Conservation (phyloP, 148 eudicot species). For the Chenopodium formosanum region DNA sequence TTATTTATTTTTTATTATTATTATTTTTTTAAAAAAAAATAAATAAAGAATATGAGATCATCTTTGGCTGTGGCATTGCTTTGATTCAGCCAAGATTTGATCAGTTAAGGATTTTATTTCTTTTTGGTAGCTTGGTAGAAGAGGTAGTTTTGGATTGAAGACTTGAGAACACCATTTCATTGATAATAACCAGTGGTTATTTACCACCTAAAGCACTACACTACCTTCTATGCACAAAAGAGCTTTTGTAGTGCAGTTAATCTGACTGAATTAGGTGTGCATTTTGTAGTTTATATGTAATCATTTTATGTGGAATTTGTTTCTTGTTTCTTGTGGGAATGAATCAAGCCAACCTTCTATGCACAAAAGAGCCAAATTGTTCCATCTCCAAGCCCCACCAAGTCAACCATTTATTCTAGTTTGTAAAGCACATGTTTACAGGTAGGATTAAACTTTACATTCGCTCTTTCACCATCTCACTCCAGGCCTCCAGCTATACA, state of each 20-base stretch:
- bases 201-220: too few species aligned
- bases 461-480: background rate
- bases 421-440: background rate
- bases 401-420: background rate
- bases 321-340: background rate
- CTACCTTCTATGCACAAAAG: too few species aligned
- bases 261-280: background rate
- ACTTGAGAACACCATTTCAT: background rate
- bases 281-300: too few species aligned
- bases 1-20: too few species aligned
- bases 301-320: background rate
- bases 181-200: background rate
- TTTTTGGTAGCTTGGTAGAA: background rate
- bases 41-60: background rate
- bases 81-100: background rate
- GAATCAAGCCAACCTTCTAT: background rate
- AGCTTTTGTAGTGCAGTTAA: background rate
- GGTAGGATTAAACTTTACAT: background rate
- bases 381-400: background rate
- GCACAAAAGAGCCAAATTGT: background rate
- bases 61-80: background rate
- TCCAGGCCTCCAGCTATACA: background rate
- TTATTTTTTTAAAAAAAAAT: rapidly evolving
- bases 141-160: background rate
- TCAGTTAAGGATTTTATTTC: background rate